Conservation (phyloP, 1,139 yeast genomes). For the Dujonia santamariae region DNA sequence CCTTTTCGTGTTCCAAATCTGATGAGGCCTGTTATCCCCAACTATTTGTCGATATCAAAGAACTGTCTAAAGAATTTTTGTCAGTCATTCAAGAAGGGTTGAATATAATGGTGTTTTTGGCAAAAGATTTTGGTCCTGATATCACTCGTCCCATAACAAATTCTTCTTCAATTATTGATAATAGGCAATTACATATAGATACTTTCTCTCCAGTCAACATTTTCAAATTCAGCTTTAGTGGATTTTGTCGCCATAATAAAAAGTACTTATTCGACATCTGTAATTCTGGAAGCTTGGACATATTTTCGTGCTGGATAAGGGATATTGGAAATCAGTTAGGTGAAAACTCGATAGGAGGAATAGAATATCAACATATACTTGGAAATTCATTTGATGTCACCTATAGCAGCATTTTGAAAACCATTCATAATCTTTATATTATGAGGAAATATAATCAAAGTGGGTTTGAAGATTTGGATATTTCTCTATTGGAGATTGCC, state of each 20-base stretch:
- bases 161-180: too few relatives aligned
- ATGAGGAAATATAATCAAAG: background rate
- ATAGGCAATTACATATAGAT: constrained; percentile 30
- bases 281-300: constrained; percentile 35
- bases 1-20: too few relatives aligned
- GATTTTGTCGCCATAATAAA: constrained; percentile 44
- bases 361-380: constrained; percentile 31
- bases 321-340: constrained; percentile 52
- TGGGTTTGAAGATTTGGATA: too few relatives aligned
- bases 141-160: constrained; percentile 11
- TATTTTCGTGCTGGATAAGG: constrained; percentile 42
- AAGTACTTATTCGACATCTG: constrained; percentile 24
- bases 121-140: constrained; percentile 48
- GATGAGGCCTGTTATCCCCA: constrained; percentile 54
- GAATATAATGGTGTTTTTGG: constrained; percentile 51
- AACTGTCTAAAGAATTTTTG: constrained; percentile 31
- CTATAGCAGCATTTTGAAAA: constrained; percentile 18
- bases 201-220: constrained; percentile 41
- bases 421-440: background rate
- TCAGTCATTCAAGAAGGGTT: constrained; percentile 47
- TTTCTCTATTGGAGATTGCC: too few relatives aligned
- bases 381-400: constrained; percentile 41
- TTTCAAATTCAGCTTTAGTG: constrained; percentile 44
- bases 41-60: constrained; percentile 35
- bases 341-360: constrained; percentile 30